A percentile compares a stretch with the other conserved stretches of the same genome.
These are phyloP conservation scores for Sambucus nigra DNA, from an alignment of 129 eudicot species.

Conservation along the genomic window DNA sequence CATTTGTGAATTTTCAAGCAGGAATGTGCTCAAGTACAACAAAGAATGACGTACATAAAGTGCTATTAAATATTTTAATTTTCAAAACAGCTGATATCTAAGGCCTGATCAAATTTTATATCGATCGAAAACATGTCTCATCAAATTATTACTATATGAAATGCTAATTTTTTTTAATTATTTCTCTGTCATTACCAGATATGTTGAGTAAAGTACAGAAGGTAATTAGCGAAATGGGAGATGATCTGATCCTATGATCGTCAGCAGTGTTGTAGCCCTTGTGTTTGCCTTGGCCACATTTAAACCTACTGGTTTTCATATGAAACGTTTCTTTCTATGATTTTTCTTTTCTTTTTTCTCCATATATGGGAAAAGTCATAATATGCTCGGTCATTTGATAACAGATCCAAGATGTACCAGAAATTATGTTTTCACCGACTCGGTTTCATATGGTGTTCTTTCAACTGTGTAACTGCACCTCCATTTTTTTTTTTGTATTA, in stretches of 20 bases:
- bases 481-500: neutral
- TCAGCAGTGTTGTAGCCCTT: slow-evolving; percentile 8
- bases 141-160: neutral
- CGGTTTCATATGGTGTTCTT: neutral
- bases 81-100: neutral
- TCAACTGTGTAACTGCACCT: neutral
- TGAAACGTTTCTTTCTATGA: neutral
- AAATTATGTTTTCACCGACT: neutral
- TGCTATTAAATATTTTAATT: neutral
- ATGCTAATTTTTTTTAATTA: slow-evolving; percentile 10
- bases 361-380: neutral
- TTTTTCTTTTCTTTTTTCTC: neutral
- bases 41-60: neutral
- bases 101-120: neutral
- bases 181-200: slow-evolving; percentile 28
- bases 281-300: neutral
- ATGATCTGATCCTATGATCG: slow-evolving; percentile 25
- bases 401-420: neutral
- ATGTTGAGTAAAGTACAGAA: slow-evolving; percentile 53
- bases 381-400: neutral
- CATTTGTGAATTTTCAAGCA: neutral
- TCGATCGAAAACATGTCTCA: neutral
- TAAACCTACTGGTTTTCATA: neutral
- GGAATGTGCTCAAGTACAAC: neutral
- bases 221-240: slow-evolving; percentile 54